A percentile compares a stretch with the other conserved stretches of the same genome.
Conservation (phyloP, 805 yeast species). For the Nakazawaea laoshanensis region DNA sequence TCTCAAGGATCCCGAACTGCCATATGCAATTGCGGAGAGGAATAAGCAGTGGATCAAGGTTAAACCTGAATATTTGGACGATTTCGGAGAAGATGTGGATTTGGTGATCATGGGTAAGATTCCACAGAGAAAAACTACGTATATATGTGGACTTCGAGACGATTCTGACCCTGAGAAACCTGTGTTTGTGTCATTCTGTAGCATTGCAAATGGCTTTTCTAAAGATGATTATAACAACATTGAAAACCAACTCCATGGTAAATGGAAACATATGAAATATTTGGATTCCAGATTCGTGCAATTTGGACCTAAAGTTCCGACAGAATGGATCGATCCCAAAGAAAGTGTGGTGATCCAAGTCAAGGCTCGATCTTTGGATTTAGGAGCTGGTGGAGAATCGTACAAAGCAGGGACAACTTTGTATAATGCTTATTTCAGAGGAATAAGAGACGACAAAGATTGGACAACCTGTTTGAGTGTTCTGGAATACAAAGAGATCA, state of each 20-base stretch:
- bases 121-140: slow-evolving; percentile 63
- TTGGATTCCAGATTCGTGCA: no score
- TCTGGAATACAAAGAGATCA: slow-evolving; percentile 39
- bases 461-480: slow-evolving; percentile 47
- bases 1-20: slow-evolving; percentile 52
- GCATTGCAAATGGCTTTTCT: slow-evolving; percentile 80
- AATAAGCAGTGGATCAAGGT: slow-evolving; percentile 75
- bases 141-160: slow-evolving; percentile 62
- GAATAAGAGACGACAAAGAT: slow-evolving; percentile 61
- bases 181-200: slow-evolving; percentile 59
- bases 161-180: slow-evolving; percentile 13
- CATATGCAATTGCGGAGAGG: slow-evolving; percentile 55
- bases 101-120: slow-evolving; percentile 71
- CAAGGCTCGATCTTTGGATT: slow-evolving; percentile 67
- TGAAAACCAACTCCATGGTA: slow-evolving; percentile 43
- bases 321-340: slow-evolving; percentile 71
- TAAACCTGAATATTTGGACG: slow-evolving; percentile 84
- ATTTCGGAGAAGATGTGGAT: slow-evolving; percentile 83
- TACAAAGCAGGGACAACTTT: slow-evolving; percentile 66
- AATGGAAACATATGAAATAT: slow-evolving; percentile 53
- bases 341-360: slow-evolving; percentile 76
- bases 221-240: slow-evolving; percentile 52
- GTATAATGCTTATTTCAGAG: slow-evolving; percentile 65
- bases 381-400: slow-evolving; percentile 29
- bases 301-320: slow-evolving; percentile 59